A percentile compares a stretch with the other conserved stretches of the same genome.
phyloP scores from a whole-genome alignment of 2,329 filamentous ascomycete species.

The Lachnellula suecica region DNA sequence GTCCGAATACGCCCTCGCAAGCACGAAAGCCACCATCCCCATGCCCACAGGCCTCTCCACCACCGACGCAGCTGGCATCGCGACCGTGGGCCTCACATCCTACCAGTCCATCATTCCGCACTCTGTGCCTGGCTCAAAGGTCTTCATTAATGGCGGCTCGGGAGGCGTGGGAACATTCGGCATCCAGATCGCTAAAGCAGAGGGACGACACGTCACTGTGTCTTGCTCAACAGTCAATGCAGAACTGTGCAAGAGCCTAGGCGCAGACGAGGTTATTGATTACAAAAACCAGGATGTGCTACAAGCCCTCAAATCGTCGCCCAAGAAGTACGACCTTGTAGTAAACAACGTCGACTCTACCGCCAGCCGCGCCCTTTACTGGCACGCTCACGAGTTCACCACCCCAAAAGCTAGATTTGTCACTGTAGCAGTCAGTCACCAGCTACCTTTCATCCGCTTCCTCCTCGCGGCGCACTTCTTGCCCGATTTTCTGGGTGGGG shows the following conservation, averaged over 20 bases:
- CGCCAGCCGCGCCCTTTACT: slow-evolving; percentile 12
- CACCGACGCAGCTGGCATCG: slow-evolving; percentile 39
- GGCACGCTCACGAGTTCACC: slow-evolving; percentile 18
- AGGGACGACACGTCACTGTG: slow-evolving; percentile 57
- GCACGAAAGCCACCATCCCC: neutral
- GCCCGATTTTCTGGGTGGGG: neutral
- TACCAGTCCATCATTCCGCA: slow-evolving; percentile 42
- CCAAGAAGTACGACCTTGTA: slow-evolving; percentile 21
- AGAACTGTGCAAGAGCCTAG: slow-evolving; percentile 53
- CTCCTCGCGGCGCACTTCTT: neutral
- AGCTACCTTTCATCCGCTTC: neutral
- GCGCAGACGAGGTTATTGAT: slow-evolving; percentile 41
- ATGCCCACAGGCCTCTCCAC: slow-evolving; percentile 40
- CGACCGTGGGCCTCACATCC: slow-evolving; percentile 39
- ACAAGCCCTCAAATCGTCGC: slow-evolving; percentile 9
- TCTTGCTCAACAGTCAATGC: slow-evolving; percentile 58
- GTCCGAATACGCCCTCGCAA: slow-evolving; percentile 9
- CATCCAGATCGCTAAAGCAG: slow-evolving; percentile 61
- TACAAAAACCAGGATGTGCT: slow-evolving; percentile 14
- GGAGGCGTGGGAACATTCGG: slow-evolving; percentile 60
- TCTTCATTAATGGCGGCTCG: slow-evolving; percentile 66
- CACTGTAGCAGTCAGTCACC: slow-evolving; percentile 43
- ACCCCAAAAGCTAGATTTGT: slow-evolving; percentile 15
- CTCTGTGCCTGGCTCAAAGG: slow-evolving; percentile 47
- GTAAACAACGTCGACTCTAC: slow-evolving; percentile 26